Base-by-base conservation (phyloP, 306 rosid species). In the Cucurbita ficifolia region DNA sequence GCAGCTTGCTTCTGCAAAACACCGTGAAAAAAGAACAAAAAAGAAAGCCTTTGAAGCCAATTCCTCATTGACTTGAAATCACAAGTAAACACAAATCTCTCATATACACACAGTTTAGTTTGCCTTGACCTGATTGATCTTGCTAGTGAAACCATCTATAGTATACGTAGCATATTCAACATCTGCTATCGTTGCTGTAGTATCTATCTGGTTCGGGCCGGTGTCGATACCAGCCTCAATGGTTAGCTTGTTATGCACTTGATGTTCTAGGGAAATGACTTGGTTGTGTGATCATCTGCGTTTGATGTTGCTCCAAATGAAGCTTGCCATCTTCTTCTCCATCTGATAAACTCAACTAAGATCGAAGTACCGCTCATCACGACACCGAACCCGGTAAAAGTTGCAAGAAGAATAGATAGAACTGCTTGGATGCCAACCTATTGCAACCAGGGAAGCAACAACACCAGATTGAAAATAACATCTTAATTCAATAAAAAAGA, bases 341-440 rank as follows among this genome's bases (percentile, higher is more conserved):
- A 84, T 83, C 86, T 76, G 48, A 71, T 60, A 43, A 82, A 35
- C 81, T 95, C 97, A 0, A 82, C 76, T 21, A 95, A 43, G 52
- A 95, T 83, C 8, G 99, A 95, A 78, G 89, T 91, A 64, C 97
- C 99, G 49, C 97, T 91, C 97, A 95, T 87, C 69, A 90, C 94
- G 8, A 89, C 83, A 38, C 99, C 97, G 49, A 91, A 85, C 50
- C 99, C 97, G 8, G 97, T 86, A 84, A 95, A 91, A 63, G 99
- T 86, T 45, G 99, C 96, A 1, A 95, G 96, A 39, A 95, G 91
- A 76, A 95, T 88, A 8, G 97, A 82, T 68, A 91, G 76, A 81
- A 91, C 84, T 75, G 99, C 88, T 79, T 85, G 96, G 76, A 88
- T 84, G 21, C 79, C 76, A 62, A 91, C 87, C 99, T 95, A 87